phyloP scores from a whole-genome alignment of 2,329 filamentous ascomycete species.

The Colletotrichum sp. region DNA sequence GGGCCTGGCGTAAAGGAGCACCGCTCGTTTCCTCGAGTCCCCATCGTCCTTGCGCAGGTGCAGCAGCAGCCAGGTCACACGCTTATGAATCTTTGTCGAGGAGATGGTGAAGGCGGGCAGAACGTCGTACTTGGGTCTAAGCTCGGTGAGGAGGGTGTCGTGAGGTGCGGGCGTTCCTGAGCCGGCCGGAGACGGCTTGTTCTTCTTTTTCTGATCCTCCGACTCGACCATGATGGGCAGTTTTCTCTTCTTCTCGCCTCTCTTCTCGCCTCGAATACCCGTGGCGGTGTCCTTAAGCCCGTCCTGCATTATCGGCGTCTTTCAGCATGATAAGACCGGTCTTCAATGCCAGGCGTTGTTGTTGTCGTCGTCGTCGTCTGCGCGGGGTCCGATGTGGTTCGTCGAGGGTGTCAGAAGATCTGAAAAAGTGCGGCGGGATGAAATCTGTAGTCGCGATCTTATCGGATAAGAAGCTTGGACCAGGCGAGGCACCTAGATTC shows the following conservation, averaged over 20 bases:
- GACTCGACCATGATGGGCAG: background rate
- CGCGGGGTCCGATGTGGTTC: background rate
- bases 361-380: background rate
- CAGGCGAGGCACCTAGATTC: background rate
- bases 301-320: background rate
- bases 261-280: background rate
- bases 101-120: constrained; percentile 60
- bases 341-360: background rate
- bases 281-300: background rate
- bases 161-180: constrained; percentile 37
- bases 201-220: constrained; percentile 16
- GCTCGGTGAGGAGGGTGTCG: constrained; percentile 45
- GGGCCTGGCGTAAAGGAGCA: constrained; percentile 56
- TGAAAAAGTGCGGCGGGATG: background rate
- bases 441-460: background rate
- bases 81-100: constrained; percentile 63
- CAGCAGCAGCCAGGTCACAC: constrained; percentile 47
- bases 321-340: background rate
- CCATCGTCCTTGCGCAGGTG: constrained; percentile 41
- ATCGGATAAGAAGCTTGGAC: constrained; percentile 16
- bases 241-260: constrained; percentile 12
- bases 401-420: background rate
- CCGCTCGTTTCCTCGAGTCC: constrained; percentile 34
- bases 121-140: constrained; percentile 53
- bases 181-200: constrained; percentile 4